These are phyloP conservation scores for Penicillium olsonii DNA, from an alignment of 2,329 filamentous ascomycete genomes.

Conservation along the genomic window DNA sequence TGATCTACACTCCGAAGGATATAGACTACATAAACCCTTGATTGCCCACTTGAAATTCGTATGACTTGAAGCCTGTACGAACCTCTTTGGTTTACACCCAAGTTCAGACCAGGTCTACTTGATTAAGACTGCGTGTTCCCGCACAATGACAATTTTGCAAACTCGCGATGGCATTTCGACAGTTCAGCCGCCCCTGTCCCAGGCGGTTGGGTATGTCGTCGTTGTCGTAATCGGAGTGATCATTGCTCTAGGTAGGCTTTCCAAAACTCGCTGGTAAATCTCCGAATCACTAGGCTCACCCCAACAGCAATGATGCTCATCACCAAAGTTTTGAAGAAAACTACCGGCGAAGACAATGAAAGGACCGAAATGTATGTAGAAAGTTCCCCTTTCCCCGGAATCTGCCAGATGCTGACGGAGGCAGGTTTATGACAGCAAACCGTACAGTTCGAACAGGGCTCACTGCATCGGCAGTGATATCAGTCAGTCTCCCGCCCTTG, in stretches of 20 bases:
- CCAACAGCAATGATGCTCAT: slow-evolving; percentile 49
- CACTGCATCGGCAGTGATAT: slow-evolving; percentile 57
- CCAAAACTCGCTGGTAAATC: background rate
- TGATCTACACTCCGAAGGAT: too few species aligned
- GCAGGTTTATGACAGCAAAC: slow-evolving; percentile 57
- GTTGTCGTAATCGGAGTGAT: slow-evolving; percentile 45
- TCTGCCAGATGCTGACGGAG: slow-evolving; percentile 3
- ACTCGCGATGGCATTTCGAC: slow-evolving; percentile 18
- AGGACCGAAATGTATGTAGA: slow-evolving; percentile 52
- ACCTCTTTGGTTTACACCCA: background rate
- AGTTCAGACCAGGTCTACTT: background rate
- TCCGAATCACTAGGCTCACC: slow-evolving; percentile 3
- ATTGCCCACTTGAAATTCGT: background rate
- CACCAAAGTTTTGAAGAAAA: slow-evolving; percentile 51
- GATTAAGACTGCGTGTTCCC: background rate
- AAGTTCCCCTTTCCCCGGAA: background rate
- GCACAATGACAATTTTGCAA: slow-evolving; percentile 17
- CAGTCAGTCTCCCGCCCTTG: slow-evolving; percentile 28
- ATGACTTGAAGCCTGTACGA: background rate
- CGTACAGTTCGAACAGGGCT: slow-evolving; percentile 53
- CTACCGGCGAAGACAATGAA: slow-evolving; percentile 53
- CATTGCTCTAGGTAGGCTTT: slow-evolving; percentile 39
- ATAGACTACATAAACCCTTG: slow-evolving; percentile 6
- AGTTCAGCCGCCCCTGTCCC: slow-evolving; percentile 37
- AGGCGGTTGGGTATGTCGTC: slow-evolving; percentile 46